A percentile compares a stretch with the other conserved stretches of the same genome.
Evolutionary conservation across 805 yeast species (phyloP).

Genomic region (Debaryomyces castellii): DNA sequence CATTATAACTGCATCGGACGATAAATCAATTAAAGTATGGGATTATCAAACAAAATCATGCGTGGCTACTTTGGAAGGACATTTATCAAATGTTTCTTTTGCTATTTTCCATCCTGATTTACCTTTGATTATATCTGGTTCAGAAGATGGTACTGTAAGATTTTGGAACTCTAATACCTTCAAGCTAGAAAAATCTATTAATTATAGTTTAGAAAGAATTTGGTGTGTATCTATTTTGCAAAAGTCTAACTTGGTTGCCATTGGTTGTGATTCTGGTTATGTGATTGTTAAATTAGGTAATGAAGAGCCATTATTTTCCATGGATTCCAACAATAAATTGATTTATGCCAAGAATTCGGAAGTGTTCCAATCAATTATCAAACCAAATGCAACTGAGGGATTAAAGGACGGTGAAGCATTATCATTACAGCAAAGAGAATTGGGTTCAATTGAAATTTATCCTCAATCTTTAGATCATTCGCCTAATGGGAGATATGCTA

Average conservation of each 20-base stretch:
- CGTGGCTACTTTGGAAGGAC: slow-evolving; percentile 93
- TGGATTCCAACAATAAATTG: slow-evolving; percentile 91
- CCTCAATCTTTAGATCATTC: slow-evolving; percentile 88
- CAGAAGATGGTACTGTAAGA: slow-evolving; percentile 93
- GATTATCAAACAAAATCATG: slow-evolving; percentile 96
- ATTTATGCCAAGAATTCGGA: slow-evolving; percentile 91
- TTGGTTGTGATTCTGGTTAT: slow-evolving; percentile 94
- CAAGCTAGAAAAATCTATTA: slow-evolving; percentile 87
- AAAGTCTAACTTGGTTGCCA: slow-evolving; percentile 72
- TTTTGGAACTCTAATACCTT: slow-evolving; percentile 95
- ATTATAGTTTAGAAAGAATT: slow-evolving; percentile 90
- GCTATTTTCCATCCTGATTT: slow-evolving; percentile 98
- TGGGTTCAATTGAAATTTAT: slow-evolving; percentile 92
- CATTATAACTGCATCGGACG: slow-evolving; percentile 87
- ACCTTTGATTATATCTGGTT: slow-evolving; percentile 91
- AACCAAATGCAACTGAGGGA: slow-evolving; percentile 59
- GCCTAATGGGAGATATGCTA: slow-evolving; percentile 95
- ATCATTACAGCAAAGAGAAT: slow-evolving; percentile 78
- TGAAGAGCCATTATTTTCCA: slow-evolving; percentile 89
- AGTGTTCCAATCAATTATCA: slow-evolving; percentile 78
- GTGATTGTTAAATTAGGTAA: slow-evolving; percentile 87
- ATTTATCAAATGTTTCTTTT: slow-evolving; percentile 89
- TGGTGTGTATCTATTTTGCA: slow-evolving; percentile 89
- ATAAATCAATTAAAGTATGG: slow-evolving; percentile 85
- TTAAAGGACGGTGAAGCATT: slow-evolving; percentile 79